These are phyloP conservation scores for Sequoia sempervirens DNA, from an alignment of 75 land plant species.

Conservation along the genomic window DNA sequence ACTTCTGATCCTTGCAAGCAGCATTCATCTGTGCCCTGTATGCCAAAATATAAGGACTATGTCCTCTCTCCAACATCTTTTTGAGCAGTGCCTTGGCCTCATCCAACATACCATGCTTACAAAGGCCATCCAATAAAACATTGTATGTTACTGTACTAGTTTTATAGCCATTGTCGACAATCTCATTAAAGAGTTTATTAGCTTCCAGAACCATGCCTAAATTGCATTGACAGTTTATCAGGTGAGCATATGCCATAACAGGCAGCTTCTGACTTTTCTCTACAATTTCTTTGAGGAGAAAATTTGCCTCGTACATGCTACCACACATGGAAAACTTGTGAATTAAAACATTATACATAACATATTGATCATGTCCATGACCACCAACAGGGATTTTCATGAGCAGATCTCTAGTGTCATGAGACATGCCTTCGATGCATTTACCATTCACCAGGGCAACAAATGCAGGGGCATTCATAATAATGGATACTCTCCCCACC, in stretches of 20 bases:
- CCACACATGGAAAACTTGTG: not conserved
- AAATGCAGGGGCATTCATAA: constrained; percentile 10
- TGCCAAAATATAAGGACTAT: constrained; percentile 24
- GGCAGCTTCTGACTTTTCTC: constrained; percentile 2
- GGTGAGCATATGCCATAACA: constrained; percentile 15
- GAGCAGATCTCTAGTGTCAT: not conserved
- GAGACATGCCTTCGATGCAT: constrained; percentile 6
- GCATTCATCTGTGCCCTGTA: constrained; percentile 22
- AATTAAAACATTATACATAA: constrained; percentile 6
- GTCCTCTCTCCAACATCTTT: constrained; percentile 33
- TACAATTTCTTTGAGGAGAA: constrained; percentile 10
- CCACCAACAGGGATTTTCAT: not conserved
- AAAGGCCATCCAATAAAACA: constrained; percentile 27
- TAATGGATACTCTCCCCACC: constrained; percentile 7
- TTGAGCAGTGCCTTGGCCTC: constrained; percentile 26
- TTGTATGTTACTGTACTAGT: constrained; percentile 24
- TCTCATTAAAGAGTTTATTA: constrained; percentile 9
- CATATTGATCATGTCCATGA: not conserved
- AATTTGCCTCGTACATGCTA: constrained; percentile 10
- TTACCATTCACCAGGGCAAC: constrained; percentile 21
- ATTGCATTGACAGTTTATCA: constrained; percentile 19
- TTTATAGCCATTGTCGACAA: constrained; percentile 9
- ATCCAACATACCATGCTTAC: constrained; percentile 36
- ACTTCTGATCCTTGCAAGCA: constrained; percentile 30
- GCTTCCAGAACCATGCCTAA: constrained; percentile 13